Conservation (phyloP, 2,329 filamentous ascomycete genomes). For the Dactylonectria macrodidyma region DNA sequence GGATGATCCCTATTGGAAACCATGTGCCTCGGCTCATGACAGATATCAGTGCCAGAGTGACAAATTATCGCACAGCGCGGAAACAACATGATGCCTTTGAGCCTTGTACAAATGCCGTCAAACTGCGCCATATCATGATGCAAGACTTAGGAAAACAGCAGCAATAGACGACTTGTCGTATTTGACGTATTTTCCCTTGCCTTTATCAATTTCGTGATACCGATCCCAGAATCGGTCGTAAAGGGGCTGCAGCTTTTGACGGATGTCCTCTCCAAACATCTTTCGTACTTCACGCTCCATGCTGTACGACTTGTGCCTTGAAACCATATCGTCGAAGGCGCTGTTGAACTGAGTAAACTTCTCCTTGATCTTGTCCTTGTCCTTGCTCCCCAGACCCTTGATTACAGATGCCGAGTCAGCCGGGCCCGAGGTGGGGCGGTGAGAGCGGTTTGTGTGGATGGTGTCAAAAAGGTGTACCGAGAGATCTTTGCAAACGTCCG, state of each 20-base stretch:
- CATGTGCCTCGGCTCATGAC: not conserved
- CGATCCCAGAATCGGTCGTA: constrained; percentile 97
- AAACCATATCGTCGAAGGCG: constrained; percentile 90
- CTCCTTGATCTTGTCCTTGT: constrained; percentile 96
- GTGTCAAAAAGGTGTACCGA: constrained; percentile 90
- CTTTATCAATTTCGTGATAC: constrained; percentile 98
- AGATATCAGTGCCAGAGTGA: not conserved
- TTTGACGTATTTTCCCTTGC: constrained; percentile 97
- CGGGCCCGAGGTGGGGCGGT: constrained; percentile 80
- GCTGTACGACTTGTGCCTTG: constrained; percentile 83
- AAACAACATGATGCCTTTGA: not conserved
- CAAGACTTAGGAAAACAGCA: constrained; percentile 70
- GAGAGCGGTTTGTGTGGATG: constrained; percentile 86
- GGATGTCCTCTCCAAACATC: constrained; percentile 86
- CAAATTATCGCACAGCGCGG: not conserved
- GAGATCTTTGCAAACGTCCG: constrained; percentile 90
- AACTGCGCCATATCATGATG: constrained; percentile 46
- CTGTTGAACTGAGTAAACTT: constrained; percentile 95
- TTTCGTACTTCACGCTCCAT: constrained; percentile 94
- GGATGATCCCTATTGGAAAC: not conserved
- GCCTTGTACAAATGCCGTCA: constrained; percentile 7
- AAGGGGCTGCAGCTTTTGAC: constrained; percentile 91
- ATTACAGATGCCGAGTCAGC: constrained; percentile 89
- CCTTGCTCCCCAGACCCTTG: constrained; percentile 87
- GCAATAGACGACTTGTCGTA: constrained; percentile 91